Percentiles rank a stretch among this genome's conserved stretches.
Evolutionary conservation across 129 eudicot species (phyloP).

Genomic region (Tanacetum coccineum): DNA sequence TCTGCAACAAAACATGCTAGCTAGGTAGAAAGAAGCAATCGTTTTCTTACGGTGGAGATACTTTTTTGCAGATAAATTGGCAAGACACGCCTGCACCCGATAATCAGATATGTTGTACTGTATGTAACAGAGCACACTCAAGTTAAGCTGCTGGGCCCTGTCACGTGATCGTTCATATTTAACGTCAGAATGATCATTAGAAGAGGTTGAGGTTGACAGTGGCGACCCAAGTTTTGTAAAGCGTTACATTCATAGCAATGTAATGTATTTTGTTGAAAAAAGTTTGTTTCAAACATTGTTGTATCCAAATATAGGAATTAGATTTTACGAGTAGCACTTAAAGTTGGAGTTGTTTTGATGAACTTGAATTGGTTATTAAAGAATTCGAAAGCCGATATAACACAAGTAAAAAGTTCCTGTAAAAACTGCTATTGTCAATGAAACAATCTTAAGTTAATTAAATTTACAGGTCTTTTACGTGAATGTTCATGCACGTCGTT

Average conservation of each 20-base stretch:
- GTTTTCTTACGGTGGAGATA: not conserved
- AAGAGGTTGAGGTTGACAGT: not conserved
- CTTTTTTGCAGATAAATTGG: not conserved
- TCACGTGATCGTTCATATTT: slow-evolving; percentile 5
- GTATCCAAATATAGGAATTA: too few species aligned
- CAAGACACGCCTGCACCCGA: not conserved
- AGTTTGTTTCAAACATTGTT: too few species aligned
- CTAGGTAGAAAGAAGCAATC: not conserved
- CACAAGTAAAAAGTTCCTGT: too few species aligned
- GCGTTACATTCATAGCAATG: not conserved
- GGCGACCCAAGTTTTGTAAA: slow-evolving; percentile 25
- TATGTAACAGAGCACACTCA: not conserved
- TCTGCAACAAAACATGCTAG: not conserved
- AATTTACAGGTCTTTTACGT: too few species aligned
- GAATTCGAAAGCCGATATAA: too few species aligned
- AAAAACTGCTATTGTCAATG: too few species aligned
- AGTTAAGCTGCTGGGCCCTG: not conserved
- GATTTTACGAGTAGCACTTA: too few species aligned
- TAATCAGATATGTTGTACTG: not conserved
- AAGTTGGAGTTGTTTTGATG: too few species aligned
- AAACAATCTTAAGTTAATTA: too few species aligned
- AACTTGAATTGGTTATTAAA: too few species aligned
- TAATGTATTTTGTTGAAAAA: too few species aligned
- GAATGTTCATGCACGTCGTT: too few species aligned
- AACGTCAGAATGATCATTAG: not conserved